These are phyloP conservation scores for Dactylellina cionopaga DNA, from an alignment of 2,329 filamentous ascomycete species.

Conservation along the genomic window DNA sequence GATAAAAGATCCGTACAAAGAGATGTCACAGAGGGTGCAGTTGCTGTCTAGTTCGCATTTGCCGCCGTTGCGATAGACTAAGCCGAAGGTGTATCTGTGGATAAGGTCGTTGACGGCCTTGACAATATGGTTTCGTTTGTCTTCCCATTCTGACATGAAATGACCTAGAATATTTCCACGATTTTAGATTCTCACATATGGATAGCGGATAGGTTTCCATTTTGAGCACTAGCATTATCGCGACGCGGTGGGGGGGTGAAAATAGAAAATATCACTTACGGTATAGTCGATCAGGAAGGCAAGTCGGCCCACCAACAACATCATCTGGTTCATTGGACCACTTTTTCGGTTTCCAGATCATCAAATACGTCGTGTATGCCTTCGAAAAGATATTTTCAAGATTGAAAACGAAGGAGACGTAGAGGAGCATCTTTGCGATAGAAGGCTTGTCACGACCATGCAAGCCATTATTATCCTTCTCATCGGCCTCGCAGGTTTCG, in stretches of 20 bases:
- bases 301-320: slow-evolving; percentile 26
- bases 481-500: not conserved
- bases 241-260: no score
- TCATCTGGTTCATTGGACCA: slow-evolving; percentile 15
- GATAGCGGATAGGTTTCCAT: not conserved
- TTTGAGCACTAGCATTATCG: not conserved
- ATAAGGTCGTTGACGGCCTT: slow-evolving; percentile 14
- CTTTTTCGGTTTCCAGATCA: slow-evolving; percentile 45
- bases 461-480: slow-evolving; percentile 6
- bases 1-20: slow-evolving; percentile 45
- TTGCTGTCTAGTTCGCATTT: not conserved
- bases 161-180: slow-evolving; percentile 8
- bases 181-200: not conserved
- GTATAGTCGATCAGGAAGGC: slow-evolving; percentile 36
- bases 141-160: slow-evolving; percentile 51
- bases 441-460: slow-evolving; percentile 14
- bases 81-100: slow-evolving; percentile 39
- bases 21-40: slow-evolving; percentile 45
- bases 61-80: slow-evolving; percentile 26
- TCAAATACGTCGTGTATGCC: slow-evolving; percentile 29
- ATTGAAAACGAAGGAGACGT: slow-evolving; percentile 36
- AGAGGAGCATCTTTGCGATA: slow-evolving; percentile 42
- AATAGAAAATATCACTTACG: slow-evolving; percentile 3
- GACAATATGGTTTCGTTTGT: slow-evolving; percentile 22
- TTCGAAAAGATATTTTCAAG: slow-evolving; percentile 34